A percentile compares a stretch with the other conserved stretches of the same genome.
These are phyloP conservation scores for Cladobotryum mycophilum DNA, from an alignment of 2,329 filamentous ascomycete genomes.

Conservation along the genomic window DNA sequence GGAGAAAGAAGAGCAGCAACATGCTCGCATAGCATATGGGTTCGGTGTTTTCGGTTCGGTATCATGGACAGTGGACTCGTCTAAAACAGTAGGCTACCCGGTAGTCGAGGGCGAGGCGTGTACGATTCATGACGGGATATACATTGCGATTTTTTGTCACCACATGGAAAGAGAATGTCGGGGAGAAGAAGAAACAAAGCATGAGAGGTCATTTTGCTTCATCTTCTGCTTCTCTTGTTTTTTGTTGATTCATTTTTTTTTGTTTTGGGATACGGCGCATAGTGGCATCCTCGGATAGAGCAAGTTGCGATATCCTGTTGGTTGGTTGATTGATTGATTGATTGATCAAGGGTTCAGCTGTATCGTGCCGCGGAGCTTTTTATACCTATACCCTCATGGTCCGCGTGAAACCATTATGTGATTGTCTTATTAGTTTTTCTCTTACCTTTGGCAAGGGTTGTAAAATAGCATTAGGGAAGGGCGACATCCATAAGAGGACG, in stretches of 20 bases:
- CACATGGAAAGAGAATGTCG: not conserved
- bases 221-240: too few relatives aligned
- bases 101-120: slow-evolving; percentile 12
- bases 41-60: slow-evolving; percentile 8
- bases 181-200: not conserved
- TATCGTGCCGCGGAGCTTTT: not conserved
- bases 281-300: not conserved
- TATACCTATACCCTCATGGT: too few relatives aligned
- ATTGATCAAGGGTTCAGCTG: not conserved
- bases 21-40: slow-evolving; percentile 23
- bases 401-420: too few relatives aligned
- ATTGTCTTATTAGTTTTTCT: not conserved
- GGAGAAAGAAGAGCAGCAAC: slow-evolving; percentile 63
- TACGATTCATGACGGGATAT: slow-evolving; percentile 15
- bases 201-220: not conserved
- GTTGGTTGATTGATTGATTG: not conserved
- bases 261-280: not conserved
- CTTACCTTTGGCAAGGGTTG: not conserved
- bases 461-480: slow-evolving; percentile 3
- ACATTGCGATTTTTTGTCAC: slow-evolving; percentile 2
- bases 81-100: not conserved
- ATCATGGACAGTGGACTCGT: slow-evolving; percentile 1
- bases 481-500: too few relatives aligned
- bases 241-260: not conserved
- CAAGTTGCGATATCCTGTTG: not conserved